These are phyloP conservation scores for Astragalus membranaceus DNA, from an alignment of 306 rosid genomes.

Conservation along the genomic window DNA sequence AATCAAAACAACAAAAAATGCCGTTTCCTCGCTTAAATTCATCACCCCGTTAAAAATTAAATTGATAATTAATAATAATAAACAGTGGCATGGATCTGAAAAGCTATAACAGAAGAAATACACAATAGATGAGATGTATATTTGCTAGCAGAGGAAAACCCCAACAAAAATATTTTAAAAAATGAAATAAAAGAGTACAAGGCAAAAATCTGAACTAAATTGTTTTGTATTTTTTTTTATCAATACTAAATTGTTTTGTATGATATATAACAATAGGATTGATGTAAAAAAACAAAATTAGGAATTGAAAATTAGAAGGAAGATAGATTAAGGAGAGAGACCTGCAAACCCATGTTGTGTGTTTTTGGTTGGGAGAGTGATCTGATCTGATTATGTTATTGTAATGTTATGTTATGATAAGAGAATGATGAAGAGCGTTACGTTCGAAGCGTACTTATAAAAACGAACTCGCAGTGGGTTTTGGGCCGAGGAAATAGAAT, in stretches of 20 bases:
- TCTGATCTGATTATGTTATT: not conserved
- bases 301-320: not conserved
- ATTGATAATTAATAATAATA: not conserved
- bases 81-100: slow-evolving; percentile 7
- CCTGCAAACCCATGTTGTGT: slow-evolving; percentile 35
- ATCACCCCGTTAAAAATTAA: not conserved
- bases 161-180: not conserved
- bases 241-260: no score
- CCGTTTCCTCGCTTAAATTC: no score
- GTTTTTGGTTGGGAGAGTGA: not conserved
- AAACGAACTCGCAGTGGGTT: not conserved
- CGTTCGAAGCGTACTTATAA: slow-evolving; percentile 18
- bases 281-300: not conserved
- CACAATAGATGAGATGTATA: not conserved
- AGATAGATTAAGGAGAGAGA: not conserved
- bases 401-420: not conserved
- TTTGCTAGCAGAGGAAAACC: not conserved
- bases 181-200: not conserved
- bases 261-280: no score
- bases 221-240: no score
- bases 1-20: not conserved
- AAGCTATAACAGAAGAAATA: not conserved
- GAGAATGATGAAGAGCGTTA: not conserved
- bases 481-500: not conserved
- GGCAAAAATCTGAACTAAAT: not conserved